A percentile compares a stretch with the other conserved stretches of the same genome.
Evolutionary conservation across 495 filamentous ascomycete genomes (phyloP).

Genomic region (Penicillium lagena): DNA sequence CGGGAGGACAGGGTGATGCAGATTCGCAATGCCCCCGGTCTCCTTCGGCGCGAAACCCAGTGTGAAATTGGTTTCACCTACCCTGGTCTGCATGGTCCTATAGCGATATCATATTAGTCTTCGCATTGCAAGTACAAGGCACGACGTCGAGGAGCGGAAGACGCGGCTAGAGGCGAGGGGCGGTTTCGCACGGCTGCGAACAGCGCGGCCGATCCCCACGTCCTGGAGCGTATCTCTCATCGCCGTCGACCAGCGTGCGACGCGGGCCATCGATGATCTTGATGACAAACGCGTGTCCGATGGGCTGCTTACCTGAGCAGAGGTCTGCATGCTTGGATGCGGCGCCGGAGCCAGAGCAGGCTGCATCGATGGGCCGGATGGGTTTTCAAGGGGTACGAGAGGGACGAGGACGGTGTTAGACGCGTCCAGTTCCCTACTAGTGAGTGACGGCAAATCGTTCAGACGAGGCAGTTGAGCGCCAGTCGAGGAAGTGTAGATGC

Average conservation of each 20-base stretch:
- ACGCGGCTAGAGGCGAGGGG: too few species aligned
- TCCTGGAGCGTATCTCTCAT: background rate
- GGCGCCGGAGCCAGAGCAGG: constrained; percentile 51
- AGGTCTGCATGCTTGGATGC: constrained; percentile 49
- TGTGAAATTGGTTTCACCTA: constrained; percentile 24
- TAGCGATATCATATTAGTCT: too few species aligned
- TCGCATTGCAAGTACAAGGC: too few species aligned
- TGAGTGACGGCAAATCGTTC: background rate
- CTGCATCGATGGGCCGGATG: constrained; percentile 36
- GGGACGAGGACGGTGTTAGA: background rate
- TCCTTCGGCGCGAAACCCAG: background rate
- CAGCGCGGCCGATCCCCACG: too few species aligned
- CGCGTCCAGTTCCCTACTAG: constrained; percentile 4
- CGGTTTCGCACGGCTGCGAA: too few species aligned
- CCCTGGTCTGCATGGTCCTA: constrained; percentile 48
- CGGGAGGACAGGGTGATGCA: background rate
- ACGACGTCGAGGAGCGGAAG: too few species aligned
- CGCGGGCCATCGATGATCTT: constrained; percentile 22
- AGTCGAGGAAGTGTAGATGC: background rate
- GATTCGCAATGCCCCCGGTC: background rate
- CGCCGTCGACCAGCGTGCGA: constrained; percentile 8
- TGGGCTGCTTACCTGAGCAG: constrained; percentile 48
- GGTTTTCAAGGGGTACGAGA: background rate
- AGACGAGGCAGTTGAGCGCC: too few species aligned
- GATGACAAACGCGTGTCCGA: constrained; percentile 39